Conservation (phyloP, 2,329 filamentous ascomycete genomes). For the Lachnum nothofagi region DNA sequence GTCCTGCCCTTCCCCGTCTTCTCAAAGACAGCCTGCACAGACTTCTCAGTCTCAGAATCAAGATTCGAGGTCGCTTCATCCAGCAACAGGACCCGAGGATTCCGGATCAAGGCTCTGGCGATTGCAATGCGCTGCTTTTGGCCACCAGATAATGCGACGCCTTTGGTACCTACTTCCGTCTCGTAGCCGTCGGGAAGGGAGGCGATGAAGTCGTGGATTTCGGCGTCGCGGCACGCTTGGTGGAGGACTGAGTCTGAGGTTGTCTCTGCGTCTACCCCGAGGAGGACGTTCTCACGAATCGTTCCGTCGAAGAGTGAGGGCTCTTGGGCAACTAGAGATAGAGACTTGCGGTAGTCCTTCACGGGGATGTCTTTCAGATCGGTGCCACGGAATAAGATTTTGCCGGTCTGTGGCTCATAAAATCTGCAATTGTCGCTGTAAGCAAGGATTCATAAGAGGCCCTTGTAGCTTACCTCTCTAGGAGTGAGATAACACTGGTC, state of each 20-base stretch:
- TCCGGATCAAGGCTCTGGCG: slow-evolving; percentile 61
- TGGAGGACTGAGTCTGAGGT: slow-evolving; percentile 61
- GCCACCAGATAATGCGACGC: slow-evolving; percentile 82
- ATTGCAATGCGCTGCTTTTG: slow-evolving; percentile 95
- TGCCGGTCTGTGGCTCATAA: slow-evolving; percentile 57
- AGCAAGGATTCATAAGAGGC: background rate
- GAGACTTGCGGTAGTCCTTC: slow-evolving; percentile 55
- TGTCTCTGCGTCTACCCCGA: slow-evolving; percentile 49
- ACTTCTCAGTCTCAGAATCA: slow-evolving; percentile 50
- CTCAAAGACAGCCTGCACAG: slow-evolving; percentile 62
- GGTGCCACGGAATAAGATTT: slow-evolving; percentile 56
- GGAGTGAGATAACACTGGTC: slow-evolving; percentile 61
- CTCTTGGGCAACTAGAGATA: slow-evolving; percentile 69
- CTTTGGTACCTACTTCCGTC: slow-evolving; percentile 84
- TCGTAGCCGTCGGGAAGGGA: slow-evolving; percentile 78
- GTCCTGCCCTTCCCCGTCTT: slow-evolving; percentile 53
- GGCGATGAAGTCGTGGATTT: slow-evolving; percentile 84
- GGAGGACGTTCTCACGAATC: slow-evolving; percentile 62
- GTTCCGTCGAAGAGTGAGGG: slow-evolving; percentile 63
- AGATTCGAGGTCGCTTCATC: slow-evolving; percentile 63
- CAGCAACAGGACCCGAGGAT: slow-evolving; percentile 62
- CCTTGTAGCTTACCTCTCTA: slow-evolving; percentile 43
- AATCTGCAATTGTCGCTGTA: slow-evolving; percentile 38
- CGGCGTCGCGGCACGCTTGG: slow-evolving; percentile 60
- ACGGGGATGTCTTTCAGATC: slow-evolving; percentile 55